These are phyloP conservation scores for Hordeum marinum DNA, from an alignment of 176 grass and related monocot genomes.

Conservation along the genomic window DNA sequence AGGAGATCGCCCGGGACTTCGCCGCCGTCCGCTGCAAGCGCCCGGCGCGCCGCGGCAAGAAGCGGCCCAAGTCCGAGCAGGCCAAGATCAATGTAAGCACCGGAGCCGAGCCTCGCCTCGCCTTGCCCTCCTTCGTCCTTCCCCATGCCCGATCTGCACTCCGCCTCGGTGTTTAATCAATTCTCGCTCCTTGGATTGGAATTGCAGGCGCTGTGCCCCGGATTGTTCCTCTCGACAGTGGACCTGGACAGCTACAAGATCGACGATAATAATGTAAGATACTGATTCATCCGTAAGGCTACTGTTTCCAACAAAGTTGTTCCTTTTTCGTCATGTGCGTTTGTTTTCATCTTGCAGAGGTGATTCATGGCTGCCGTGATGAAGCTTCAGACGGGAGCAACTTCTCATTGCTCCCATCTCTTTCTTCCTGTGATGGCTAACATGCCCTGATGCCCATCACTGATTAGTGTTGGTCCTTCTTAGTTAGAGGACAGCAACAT, in stretches of 20 bases:
- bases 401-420: conserved; percentile 8
- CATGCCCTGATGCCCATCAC: neutral
- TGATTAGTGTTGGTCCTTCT: conserved; percentile 4
- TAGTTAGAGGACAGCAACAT: neutral
- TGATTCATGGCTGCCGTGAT: conserved; percentile 13
- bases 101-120: neutral
- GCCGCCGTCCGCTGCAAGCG: conserved; percentile 31
- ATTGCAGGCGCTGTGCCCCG: conserved; percentile 40
- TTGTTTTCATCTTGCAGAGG: conserved; percentile 27
- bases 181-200: neutral
- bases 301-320: conserved; percentile 14
- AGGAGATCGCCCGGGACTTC: conserved; percentile 48
- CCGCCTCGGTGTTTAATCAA: neutral
- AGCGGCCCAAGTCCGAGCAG: conserved; percentile 23
- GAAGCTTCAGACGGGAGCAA: conserved; percentile 15
- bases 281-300: neutral
- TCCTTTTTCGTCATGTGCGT: conserved; percentile 25
- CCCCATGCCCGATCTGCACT: neutral
- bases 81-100: conserved; percentile 39
- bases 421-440: conserved; percentile 15
- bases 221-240: conserved; percentile 18
- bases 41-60: conserved; percentile 42
- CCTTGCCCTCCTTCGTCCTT: neutral
- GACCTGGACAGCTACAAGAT: conserved; percentile 41
- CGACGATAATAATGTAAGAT: conserved; percentile 8